phyloP scores from a whole-genome alignment of 2,329 filamentous ascomycete genomes.

The Alternaria sp. region DNA sequence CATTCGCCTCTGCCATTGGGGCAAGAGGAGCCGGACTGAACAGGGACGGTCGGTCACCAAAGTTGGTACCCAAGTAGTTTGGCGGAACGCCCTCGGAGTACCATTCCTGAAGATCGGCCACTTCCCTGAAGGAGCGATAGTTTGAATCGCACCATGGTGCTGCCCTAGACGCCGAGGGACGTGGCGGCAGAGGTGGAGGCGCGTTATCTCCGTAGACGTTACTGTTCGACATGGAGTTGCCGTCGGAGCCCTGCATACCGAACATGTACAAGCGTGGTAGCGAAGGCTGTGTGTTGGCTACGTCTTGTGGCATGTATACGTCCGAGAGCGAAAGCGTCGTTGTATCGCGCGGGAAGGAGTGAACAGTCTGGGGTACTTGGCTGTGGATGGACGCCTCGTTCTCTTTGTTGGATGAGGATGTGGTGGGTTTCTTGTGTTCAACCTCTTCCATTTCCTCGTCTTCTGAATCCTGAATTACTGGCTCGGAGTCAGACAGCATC shows the following conservation, averaged over 20 bases:
- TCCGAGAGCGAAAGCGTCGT: background rate
- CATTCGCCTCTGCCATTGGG: slow-evolving; percentile 6
- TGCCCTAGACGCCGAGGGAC: slow-evolving; percentile 16
- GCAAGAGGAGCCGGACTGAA: slow-evolving; percentile 15
- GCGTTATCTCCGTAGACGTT: background rate
- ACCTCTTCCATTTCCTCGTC: slow-evolving; percentile 3
- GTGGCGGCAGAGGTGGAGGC: slow-evolving; percentile 27
- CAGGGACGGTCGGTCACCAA: slow-evolving; percentile 11
- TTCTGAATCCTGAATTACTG: slow-evolving; percentile 7
- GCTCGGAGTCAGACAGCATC: slow-evolving; percentile 6
- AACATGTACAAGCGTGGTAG: slow-evolving; percentile 2
- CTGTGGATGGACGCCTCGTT: background rate
- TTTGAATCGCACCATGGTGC: slow-evolving; percentile 9
- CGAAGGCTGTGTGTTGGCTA: background rate
- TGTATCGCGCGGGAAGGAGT: background rate
- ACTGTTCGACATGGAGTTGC: background rate
- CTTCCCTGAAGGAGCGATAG: slow-evolving; percentile 14
- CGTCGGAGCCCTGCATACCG: background rate
- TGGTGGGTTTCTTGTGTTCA: background rate
- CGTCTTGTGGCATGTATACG: background rate
- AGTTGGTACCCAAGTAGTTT: slow-evolving; percentile 14
- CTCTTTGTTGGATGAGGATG: background rate
- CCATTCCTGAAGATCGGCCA: slow-evolving; percentile 8
- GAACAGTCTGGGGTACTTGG: background rate
- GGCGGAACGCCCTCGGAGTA: slow-evolving; percentile 4